These are phyloP conservation scores for Collybia mongolica DNA, from an alignment of 768 basidiomycete species.

Conservation along the genomic window DNA sequence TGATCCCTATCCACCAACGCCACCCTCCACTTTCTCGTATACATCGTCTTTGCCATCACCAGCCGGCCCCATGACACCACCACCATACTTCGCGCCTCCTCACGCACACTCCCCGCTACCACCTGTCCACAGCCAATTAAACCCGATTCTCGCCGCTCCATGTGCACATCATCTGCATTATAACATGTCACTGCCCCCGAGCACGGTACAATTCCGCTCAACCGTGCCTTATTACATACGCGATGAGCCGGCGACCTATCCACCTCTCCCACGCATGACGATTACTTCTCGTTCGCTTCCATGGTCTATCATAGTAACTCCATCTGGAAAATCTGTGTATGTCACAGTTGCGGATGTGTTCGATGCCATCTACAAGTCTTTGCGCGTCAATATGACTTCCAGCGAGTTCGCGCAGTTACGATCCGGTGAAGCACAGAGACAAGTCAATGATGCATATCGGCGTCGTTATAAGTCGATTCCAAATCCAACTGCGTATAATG, in stretches of 20 bases:
- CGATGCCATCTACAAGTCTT: conserved; percentile 37
- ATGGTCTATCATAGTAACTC: conserved; percentile 32
- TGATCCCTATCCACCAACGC: conserved; percentile 15
- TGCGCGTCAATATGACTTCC: conserved; percentile 37
- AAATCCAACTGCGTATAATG: conserved; percentile 25
- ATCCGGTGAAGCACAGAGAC: conserved; percentile 23
- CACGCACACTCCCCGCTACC: conserved; percentile 15
- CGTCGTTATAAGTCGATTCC: conserved; percentile 33
- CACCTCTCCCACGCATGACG: conserved; percentile 28
- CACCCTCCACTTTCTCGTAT: conserved; percentile 10
- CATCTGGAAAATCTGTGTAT: conserved; percentile 13
- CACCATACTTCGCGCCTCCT: conserved; percentile 12
- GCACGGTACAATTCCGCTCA: conserved; percentile 7
- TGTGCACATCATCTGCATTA: conserved; percentile 4
- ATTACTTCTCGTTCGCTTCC: conserved; percentile 29
- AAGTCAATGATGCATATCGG: conserved; percentile 42
- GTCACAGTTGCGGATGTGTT: conserved; percentile 48
- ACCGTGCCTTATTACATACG: conserved; percentile 21
- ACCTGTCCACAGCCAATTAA: conserved; percentile 6
- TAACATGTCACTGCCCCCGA: conserved; percentile 12
- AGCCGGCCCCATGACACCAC: conserved; percentile 14
- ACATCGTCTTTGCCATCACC: conserved; percentile 16
- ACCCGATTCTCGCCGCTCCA: conserved; percentile 11
- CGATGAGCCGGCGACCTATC: conserved; percentile 32
- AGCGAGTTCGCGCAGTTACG: conserved; percentile 39